These are phyloP conservation scores for Alternaria longipes DNA, from an alignment of 2,329 filamentous ascomycete genomes.

Conservation along the genomic window DNA sequence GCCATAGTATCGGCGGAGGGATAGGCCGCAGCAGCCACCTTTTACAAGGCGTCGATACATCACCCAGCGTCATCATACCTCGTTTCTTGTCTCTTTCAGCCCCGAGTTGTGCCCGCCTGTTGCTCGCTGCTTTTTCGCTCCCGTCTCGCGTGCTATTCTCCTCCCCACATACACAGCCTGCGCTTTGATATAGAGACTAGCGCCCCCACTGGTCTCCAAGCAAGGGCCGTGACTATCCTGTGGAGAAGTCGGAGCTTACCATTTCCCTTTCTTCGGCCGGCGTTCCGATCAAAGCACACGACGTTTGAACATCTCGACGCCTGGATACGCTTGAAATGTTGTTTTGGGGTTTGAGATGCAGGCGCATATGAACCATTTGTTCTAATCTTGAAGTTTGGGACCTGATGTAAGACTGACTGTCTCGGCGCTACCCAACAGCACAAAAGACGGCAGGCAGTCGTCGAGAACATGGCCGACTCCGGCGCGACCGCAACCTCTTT, in stretches of 20 bases:
- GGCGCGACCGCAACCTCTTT: constrained; percentile 41
- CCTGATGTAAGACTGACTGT: constrained; percentile 36
- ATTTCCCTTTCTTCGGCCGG: constrained; percentile 19
- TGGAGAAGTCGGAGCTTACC: constrained; percentile 28
- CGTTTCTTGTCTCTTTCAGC: constrained; percentile 11
- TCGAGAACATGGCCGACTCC: constrained; percentile 39
- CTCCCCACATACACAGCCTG: constrained; percentile 26
- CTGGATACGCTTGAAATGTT: constrained; percentile 15
- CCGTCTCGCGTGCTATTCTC: constrained; percentile 17
- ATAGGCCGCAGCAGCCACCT: constrained; percentile 17
- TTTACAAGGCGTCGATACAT: constrained; percentile 17
- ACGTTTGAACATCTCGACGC: constrained; percentile 8
- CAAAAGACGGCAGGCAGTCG: constrained; percentile 32
- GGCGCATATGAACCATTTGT: constrained; percentile 13
- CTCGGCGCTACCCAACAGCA: constrained; percentile 14
- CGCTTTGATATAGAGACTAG: constrained; percentile 22
- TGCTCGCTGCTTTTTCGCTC: constrained; percentile 4
- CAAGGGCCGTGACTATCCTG: constrained; percentile 17
- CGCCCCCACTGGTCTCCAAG: constrained; percentile 26
- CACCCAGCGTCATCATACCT: constrained; percentile 14
- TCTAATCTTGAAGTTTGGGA: constrained; percentile 3
- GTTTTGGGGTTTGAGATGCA: neutral
- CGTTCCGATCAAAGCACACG: constrained; percentile 21
- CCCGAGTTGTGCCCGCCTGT: neutral
- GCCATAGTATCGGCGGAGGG: constrained; percentile 8